Base-by-base conservation (phyloP, 108 stramenopile genomes). In the Cyclotella distinguenda region DNA sequence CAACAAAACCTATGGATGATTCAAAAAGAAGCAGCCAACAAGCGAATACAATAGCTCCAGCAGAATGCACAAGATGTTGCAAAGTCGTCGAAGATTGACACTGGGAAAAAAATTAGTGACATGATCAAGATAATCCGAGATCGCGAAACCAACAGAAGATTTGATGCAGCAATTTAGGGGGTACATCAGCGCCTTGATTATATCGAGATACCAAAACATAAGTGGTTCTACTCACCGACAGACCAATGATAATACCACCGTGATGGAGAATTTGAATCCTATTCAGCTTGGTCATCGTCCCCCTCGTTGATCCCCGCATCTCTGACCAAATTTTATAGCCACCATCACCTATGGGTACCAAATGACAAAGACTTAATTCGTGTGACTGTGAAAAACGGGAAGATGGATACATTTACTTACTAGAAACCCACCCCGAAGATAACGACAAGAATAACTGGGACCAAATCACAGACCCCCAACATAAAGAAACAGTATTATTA, bases 331-430 rank as follows among this genome's bases (percentile, higher is more conserved):
- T 59, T 59, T 23, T 59, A 59, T 26, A 21, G 9, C 4, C 57
- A 59, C 40, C 57, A 59, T 25, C 57, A 59, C 33, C 26, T 59
- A 23, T 42, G 42, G 26, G 57, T 42, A 15, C 36, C 33, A 25
- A 38, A 39, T 12, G 57, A n/a, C n/a, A n/a, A 59, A 12, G 57
- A 59, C 22, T 21, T 34, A 22, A 26, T 42, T 5, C 12, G 5
- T 21, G 57, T 40, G 6, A 19, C 22, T 6, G 57, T 59, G n/a
- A n/a, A 42, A 28, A 6, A 9, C 4, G 9, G 10, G 26, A 52
- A 6, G 26, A 15, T 27, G 25, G 28, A 9, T 26, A 52, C 26
- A 13, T 13, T 9, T 6, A 8, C 5, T 26, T 52, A 22, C 25
- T 9, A 11, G 19, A 6, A 38, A 11, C 11, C 8, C 11, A 38